Evolutionary conservation across 164 flowering plant genomes (phyloP).

Genomic region (Magnolia kwangsiensis): DNA sequence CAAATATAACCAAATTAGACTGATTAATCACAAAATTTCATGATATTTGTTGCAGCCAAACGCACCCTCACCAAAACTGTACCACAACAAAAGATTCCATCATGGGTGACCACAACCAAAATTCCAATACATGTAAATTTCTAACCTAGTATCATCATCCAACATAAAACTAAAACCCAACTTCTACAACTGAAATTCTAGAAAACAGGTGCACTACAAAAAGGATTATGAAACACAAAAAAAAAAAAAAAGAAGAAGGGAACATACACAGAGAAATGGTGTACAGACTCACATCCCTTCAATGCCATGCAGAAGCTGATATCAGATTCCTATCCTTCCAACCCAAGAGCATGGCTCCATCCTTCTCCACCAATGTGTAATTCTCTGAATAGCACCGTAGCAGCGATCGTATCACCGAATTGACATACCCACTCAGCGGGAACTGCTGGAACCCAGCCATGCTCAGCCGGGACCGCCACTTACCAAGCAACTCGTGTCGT

Average conservation of each 20-base stretch:
- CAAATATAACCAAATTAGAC: too few relatives aligned
- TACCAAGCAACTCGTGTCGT: conserved; percentile 70
- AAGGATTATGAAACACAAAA: background rate
- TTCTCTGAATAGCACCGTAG: conserved; percentile 49
- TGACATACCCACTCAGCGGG: conserved; percentile 61
- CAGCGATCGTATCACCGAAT: conserved; percentile 46
- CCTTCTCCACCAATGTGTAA: conserved; percentile 55
- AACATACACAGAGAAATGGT: too few relatives aligned
- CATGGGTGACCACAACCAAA: background rate
- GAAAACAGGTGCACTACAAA: background rate
- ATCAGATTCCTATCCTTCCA: conserved; percentile 62
- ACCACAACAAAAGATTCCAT: too few relatives aligned
- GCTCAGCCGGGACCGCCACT: conserved; percentile 67
- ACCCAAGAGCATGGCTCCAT: conserved; percentile 63
- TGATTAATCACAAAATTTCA: too few relatives aligned
- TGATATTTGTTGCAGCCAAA: too few relatives aligned
- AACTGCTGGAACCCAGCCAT: conserved; percentile 74
- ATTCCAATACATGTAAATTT: background rate
- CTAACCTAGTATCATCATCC: background rate
- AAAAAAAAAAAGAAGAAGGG: too few relatives aligned
- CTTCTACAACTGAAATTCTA: background rate
- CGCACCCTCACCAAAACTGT: too few relatives aligned
- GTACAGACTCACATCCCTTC: conserved; percentile 7
- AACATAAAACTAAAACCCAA: too few relatives aligned
- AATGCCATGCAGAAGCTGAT: conserved; percentile 75